phyloP scores from a whole-genome alignment of 2,329 filamentous ascomycete species.

The Colletotrichum tropicale region DNA sequence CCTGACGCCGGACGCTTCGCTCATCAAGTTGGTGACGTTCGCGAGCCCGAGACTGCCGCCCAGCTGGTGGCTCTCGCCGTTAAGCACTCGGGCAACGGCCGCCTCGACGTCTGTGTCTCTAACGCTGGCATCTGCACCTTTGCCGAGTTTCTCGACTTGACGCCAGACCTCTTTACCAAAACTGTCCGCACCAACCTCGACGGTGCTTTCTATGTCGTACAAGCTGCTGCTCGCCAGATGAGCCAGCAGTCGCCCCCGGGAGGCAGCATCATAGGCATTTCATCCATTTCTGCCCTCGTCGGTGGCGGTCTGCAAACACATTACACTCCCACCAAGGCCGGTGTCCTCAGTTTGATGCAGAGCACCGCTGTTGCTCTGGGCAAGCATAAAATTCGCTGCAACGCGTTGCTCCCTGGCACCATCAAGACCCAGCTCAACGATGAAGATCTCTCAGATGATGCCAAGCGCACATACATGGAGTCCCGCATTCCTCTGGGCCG shows the following conservation, averaged over 20 bases:
- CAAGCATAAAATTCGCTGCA: conserved; percentile 77
- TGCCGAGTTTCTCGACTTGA: conserved; percentile 80
- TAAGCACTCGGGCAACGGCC: conserved; percentile 55
- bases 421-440: conserved; percentile 87
- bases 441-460: conserved; percentile 74
- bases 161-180: conserved; percentile 69
- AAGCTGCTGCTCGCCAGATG: conserved; percentile 87
- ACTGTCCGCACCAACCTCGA: conserved; percentile 84
- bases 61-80: conserved; percentile 72
- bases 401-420: conserved; percentile 82
- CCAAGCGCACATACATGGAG: conserved; percentile 80
- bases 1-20: conserved; percentile 62
- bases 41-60: conserved; percentile 72
- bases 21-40: conserved; percentile 78
- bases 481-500: conserved; percentile 79
- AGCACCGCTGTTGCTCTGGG: conserved; percentile 81
- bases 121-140: conserved; percentile 92
- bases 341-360: conserved; percentile 82
- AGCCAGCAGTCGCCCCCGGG: conserved; percentile 67
- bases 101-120: conserved; percentile 80
- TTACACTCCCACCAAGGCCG: conserved; percentile 90
- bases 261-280: conserved; percentile 80
- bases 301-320: conserved; percentile 82
- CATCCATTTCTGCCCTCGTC: conserved; percentile 75
- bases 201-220: conserved; percentile 86